Evolutionary conservation across 129 eudicot species (phyloP).

Genomic region (Lactuca sativa): DNA sequence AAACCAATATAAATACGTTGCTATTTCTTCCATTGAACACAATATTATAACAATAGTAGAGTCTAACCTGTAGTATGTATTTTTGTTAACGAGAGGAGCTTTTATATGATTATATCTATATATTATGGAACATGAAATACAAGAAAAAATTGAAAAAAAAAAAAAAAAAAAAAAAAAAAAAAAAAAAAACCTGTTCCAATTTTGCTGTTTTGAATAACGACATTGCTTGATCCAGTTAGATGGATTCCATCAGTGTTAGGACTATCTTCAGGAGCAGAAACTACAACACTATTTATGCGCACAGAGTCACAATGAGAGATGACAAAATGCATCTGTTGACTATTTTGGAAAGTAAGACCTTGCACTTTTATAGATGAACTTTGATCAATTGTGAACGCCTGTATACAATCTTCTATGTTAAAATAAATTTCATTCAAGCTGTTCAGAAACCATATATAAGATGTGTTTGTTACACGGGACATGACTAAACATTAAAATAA

Average conservation of each 20-base stretch:
- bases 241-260: conserved; percentile 99
- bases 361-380: conserved; percentile 68
- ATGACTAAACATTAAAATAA: too few species aligned
- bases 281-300: conserved; percentile 52
- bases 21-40: too few species aligned
- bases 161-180: conserved; percentile 7
- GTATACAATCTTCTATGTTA: conserved; percentile 28
- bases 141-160: not conserved
- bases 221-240: conserved; percentile 78
- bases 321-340: conserved; percentile 94
- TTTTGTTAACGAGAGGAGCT: not conserved
- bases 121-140: not conserved
- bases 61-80: not conserved
- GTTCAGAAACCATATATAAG: not conserved
- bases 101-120: not conserved
- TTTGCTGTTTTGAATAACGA: conserved; percentile 70
- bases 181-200: conserved; percentile 76
- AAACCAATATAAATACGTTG: too few species aligned
- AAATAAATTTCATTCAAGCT: not conserved
- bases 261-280: conserved; percentile 94
- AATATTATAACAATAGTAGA: too few species aligned
- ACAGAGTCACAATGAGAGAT: conserved; percentile 73
- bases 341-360: conserved; percentile 81
- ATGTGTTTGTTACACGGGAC: not conserved
- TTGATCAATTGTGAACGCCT: conserved; percentile 83